Percentiles rank a stretch among this genome's conserved stretches.
phyloP scores from a whole-genome alignment of 2,329 filamentous ascomycete genomes.

The Exophiala viscosa region DNA sequence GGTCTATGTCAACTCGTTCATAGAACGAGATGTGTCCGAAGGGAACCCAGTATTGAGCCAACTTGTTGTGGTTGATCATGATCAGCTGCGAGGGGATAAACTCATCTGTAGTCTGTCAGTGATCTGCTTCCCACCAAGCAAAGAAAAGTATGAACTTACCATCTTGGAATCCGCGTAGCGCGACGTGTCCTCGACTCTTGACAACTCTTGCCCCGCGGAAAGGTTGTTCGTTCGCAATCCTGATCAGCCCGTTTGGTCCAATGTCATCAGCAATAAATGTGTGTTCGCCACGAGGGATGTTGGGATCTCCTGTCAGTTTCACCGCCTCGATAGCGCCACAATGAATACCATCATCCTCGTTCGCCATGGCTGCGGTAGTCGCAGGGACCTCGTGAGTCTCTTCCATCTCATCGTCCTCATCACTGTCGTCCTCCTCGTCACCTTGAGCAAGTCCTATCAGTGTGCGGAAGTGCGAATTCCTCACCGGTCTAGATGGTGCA shows the following conservation, averaged over 20 bases:
- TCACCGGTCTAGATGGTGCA: slow-evolving; percentile 39
- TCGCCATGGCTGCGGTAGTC: not conserved
- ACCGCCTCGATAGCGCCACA: slow-evolving; percentile 71
- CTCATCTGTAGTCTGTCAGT: slow-evolving; percentile 53
- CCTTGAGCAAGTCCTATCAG: slow-evolving; percentile 7
- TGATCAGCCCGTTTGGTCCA: slow-evolving; percentile 60
- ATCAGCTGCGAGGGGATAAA: slow-evolving; percentile 75
- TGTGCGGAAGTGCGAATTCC: slow-evolving; percentile 6
- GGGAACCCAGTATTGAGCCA: slow-evolving; percentile 80
- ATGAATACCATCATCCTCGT: slow-evolving; percentile 15
- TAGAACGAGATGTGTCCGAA: slow-evolving; percentile 46
- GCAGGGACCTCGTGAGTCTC: not conserved
- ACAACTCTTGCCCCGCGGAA: slow-evolving; percentile 76
- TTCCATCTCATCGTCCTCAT: not conserved
- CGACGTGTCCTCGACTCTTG: slow-evolving; percentile 71
- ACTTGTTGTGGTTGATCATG: slow-evolving; percentile 68
- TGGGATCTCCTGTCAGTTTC: slow-evolving; percentile 87
- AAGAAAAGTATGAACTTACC: slow-evolving; percentile 52
- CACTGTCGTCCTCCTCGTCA: not conserved
- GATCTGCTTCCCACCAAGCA: not conserved
- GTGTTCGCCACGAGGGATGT: slow-evolving; percentile 80
- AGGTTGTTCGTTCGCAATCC: slow-evolving; percentile 60
- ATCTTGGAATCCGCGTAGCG: slow-evolving; percentile 64
- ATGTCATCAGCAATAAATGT: slow-evolving; percentile 80
- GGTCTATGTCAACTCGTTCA: slow-evolving; percentile 42